Base-by-base conservation (phyloP, 1,284 basidiomycete genomes). In the Marasmius fiardii region DNA sequence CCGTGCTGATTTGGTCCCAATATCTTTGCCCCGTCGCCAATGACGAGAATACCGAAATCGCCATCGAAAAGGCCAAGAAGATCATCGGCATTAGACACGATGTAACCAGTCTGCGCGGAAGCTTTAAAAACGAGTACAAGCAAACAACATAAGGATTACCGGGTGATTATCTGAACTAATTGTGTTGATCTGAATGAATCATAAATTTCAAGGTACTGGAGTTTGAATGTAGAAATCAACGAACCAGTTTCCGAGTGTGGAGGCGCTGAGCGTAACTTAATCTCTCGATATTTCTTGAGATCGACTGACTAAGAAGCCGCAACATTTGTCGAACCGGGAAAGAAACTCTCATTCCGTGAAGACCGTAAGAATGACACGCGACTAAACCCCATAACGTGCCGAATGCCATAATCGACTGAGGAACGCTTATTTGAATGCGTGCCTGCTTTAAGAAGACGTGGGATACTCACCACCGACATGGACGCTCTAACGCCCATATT, bases 71-170 rank as follows among this genome's bases (percentile, higher is more conserved):
- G 71, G 5, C 82, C 80, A 3, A 96, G 77, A 11, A 95, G 73
- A 64, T 95, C 92, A 64, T 93, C 88, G 1, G 92, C 88, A 65
- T 93, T 92, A 28, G 90, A 92, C 18, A 94, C 86, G 61, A 95
- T 92, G 70, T 93, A 93, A 0, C 90, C 91, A 16, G 86, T 84
- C 60, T 92, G 44, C 47, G 43, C n/a, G 24, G 44, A 26, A 43
- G 56, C 52, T 41, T 51, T 51, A 21, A 18, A 35, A 34, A 14
- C 18, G n/a, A 35, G 28, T n/a, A 48, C 31, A 18, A 52, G 7
- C 18, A 21, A 4, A 51, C 18, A 44, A 7, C 39, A 41, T n/a
- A 47, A 21, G 52, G 56, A 66, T 53, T 52, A 76, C 75, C 4
- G 91, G 87, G 63, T 92, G 88, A 49, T 80, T 76, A 51, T 88